These are phyloP conservation scores for Pyricularia sp. DNA, from an alignment of 2,329 filamentous ascomycete species.

Conservation along the genomic window DNA sequence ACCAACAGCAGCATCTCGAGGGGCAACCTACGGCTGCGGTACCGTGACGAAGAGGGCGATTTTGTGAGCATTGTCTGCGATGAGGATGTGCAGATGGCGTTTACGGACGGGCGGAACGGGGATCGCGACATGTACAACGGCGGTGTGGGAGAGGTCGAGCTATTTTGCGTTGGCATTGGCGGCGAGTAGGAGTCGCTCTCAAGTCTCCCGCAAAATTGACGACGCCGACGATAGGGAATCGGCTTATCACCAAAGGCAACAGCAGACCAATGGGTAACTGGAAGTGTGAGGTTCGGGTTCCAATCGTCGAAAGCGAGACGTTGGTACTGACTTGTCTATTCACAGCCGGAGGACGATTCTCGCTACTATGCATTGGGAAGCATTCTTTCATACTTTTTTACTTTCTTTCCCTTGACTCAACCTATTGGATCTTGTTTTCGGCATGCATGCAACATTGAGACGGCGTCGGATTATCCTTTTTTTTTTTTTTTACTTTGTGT, in stretches of 20 bases:
- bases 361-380: not conserved
- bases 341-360: not conserved
- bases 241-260: not conserved
- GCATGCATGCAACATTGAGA: not conserved
- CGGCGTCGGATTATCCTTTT: not conserved
- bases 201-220: not conserved
- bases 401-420: not conserved
- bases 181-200: not conserved
- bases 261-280: not conserved
- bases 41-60: slow-evolving; percentile 86
- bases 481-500: not conserved
- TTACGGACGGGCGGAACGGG: slow-evolving; percentile 85
- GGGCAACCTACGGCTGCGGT: slow-evolving; percentile 77
- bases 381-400: not conserved
- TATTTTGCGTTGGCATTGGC: slow-evolving; percentile 58
- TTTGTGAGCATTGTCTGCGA: slow-evolving; percentile 91
- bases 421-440: not conserved
- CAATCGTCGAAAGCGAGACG: not conserved
- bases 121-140: slow-evolving; percentile 46
- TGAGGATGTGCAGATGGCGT: slow-evolving; percentile 92
- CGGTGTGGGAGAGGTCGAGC: slow-evolving; percentile 80
- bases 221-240: not conserved
- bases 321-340: not conserved
- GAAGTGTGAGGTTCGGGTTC: not conserved
- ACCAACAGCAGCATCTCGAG: slow-evolving; percentile 76